Evolutionary conservation across 139 green algal species (phyloP).

Genomic region (Tetradesmus obliquus): DNA sequence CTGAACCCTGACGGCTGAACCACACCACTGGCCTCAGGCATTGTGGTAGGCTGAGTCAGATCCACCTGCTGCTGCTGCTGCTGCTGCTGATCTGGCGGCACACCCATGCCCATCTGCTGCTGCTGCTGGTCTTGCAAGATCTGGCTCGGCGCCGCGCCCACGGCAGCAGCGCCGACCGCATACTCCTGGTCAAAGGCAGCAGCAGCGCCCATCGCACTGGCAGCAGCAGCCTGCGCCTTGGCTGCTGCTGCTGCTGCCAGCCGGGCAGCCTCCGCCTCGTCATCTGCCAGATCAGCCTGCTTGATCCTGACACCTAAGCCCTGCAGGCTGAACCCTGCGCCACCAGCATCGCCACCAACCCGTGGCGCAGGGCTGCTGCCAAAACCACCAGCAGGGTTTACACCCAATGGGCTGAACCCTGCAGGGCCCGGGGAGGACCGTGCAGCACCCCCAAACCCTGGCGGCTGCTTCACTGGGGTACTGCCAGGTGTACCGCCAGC

Average conservation of each 20-base stretch:
- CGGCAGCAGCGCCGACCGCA: constrained; percentile 32
- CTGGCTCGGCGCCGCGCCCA: constrained; percentile 9
- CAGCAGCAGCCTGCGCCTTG: constrained; percentile 24
- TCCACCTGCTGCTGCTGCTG: constrained; percentile 35
- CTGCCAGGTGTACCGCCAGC: not conserved
- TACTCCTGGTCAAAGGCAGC: constrained; percentile 44
- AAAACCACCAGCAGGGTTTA: not conserved
- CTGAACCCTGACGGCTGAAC: constrained; percentile 50
- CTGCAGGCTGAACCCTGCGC: not conserved
- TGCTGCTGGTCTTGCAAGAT: not conserved
- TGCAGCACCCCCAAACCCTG: not conserved
- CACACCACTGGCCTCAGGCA: constrained; percentile 50
- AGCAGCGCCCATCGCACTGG: constrained; percentile 24
- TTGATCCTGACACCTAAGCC: not conserved
- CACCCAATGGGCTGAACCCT: not conserved
- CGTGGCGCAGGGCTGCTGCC: not conserved
- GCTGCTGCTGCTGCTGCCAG: constrained; percentile 32
- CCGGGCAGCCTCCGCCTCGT: constrained; percentile 25
- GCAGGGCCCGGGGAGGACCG: not conserved
- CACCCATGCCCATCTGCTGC: not conserved
- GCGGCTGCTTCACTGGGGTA: constrained; percentile 3
- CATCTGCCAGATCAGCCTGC: constrained; percentile 33
- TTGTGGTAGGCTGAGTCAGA: constrained; percentile 49
- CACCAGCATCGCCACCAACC: not conserved
- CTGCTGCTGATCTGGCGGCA: not conserved